These are phyloP conservation scores for Hibiscus tridactylites DNA, from an alignment of 345 rosid species.

Conservation along the genomic window DNA sequence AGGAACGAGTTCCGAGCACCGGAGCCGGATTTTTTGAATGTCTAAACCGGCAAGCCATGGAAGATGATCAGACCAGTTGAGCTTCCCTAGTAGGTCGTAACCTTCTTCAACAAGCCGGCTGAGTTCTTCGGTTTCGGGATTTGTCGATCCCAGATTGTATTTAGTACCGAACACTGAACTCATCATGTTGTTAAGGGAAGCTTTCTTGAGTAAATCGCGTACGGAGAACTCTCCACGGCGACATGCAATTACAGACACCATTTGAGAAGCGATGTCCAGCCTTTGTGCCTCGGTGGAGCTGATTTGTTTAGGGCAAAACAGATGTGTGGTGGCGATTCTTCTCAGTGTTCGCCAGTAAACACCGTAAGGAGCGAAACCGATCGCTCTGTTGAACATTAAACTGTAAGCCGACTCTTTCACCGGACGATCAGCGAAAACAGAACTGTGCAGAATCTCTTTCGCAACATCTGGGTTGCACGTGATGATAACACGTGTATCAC, in stretches of 20 bases:
- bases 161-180: constrained; percentile 53
- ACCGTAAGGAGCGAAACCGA: constrained; percentile 74
- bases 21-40: constrained; percentile 52
- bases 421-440: constrained; percentile 66
- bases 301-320: constrained; percentile 57
- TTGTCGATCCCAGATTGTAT: constrained; percentile 29
- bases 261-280: constrained; percentile 35
- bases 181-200: constrained; percentile 72
- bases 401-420: constrained; percentile 68
- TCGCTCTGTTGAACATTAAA: constrained; percentile 67
- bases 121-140: constrained; percentile 32
- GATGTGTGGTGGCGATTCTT: constrained; percentile 50
- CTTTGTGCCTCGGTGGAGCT: constrained; percentile 37
- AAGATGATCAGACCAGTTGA: constrained; percentile 70
- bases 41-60: constrained; percentile 56
- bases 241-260: constrained; percentile 26
- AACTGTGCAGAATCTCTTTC: constrained; percentile 51
- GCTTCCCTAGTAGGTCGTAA: constrained; percentile 45
- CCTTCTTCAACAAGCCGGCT: constrained; percentile 55
- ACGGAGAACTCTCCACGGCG: constrained; percentile 21
- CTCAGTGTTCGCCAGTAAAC: constrained; percentile 68
- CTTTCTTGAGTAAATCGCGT: constrained; percentile 47
- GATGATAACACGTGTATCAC: constrained; percentile 54
- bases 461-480: constrained; percentile 71
- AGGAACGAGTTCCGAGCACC: constrained; percentile 57